Percentiles rank a stretch among this genome's conserved stretches.
phyloP scores from a whole-genome alignment of 805 yeast genomes.

The Ogataea glucozyma region DNA sequence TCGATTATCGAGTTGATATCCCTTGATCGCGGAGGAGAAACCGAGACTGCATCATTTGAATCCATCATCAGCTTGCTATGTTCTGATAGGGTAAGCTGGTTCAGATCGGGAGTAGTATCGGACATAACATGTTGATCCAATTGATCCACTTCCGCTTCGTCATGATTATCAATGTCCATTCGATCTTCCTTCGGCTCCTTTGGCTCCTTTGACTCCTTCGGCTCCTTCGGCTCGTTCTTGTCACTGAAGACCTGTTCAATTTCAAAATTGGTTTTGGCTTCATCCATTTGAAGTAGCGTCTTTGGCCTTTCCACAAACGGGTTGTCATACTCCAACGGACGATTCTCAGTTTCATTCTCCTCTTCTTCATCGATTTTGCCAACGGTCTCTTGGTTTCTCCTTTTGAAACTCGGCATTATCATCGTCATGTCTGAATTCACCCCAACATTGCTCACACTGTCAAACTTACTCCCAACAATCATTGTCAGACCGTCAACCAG shows the following conservation, averaged over 20 bases:
- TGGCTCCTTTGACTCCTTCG: background rate
- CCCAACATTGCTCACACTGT: constrained; percentile 9
- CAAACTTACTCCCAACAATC: constrained; percentile 26
- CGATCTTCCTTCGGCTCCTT: constrained; percentile 13
- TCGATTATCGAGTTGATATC: constrained; percentile 23
- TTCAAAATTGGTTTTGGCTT: constrained; percentile 12
- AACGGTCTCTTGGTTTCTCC: constrained; percentile 1
- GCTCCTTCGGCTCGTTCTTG: background rate
- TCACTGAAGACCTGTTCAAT: constrained; percentile 18
- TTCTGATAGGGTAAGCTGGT: constrained; percentile 21
- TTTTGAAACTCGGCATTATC: constrained; percentile 35
- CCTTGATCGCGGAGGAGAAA: too few species aligned
- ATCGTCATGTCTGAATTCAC: constrained; percentile 41
- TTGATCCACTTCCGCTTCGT: too few species aligned
- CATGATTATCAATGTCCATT: constrained; percentile 25
- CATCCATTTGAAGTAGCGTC: background rate
- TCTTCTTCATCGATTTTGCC: constrained; percentile 10
- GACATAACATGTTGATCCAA: constrained; percentile 15
- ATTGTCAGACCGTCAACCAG: constrained; percentile 33
- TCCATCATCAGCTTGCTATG: constrained; percentile 6
- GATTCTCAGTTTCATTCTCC: background rate
- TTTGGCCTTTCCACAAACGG: constrained; percentile 19
- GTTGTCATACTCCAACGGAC: too few species aligned
- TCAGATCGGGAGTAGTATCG: constrained; percentile 24
- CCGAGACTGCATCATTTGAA: too few species aligned